Percentiles rank a stretch among this genome's conserved stretches.
Conservation (phyloP, 345 rosid genomes). For the Eucalyptus caleyi region DNA sequence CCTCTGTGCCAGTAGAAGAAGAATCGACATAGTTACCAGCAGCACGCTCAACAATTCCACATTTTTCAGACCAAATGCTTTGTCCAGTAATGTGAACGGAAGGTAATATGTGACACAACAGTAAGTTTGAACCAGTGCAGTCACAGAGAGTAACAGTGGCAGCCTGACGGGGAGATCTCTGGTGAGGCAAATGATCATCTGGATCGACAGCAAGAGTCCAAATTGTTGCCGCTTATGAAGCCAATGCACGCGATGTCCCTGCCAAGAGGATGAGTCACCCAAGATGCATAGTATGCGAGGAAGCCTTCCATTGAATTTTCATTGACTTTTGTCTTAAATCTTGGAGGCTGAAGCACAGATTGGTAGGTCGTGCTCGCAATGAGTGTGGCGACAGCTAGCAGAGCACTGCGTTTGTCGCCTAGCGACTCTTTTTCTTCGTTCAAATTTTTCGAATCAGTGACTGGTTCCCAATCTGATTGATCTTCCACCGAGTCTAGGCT, state of each 20-base stretch:
- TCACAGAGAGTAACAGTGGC: not conserved
- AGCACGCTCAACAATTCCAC: not conserved
- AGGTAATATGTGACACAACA: not conserved
- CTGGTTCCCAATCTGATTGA: no score
- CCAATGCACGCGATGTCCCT: not conserved
- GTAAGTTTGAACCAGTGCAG: not conserved
- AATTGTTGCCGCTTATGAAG: not conserved
- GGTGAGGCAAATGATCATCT: not conserved
- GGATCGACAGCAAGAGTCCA: not conserved
- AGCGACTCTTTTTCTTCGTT: no score
- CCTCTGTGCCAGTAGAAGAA: not conserved
- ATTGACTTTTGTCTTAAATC: no score
- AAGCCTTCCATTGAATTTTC: no score
- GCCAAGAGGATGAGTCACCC: not conserved
- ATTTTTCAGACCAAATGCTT: not conserved
- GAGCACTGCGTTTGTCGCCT: no score
- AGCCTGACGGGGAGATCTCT: not conserved
- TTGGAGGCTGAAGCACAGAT: no score
- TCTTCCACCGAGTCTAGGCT: no score
- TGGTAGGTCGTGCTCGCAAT: no score
- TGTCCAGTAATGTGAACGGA: not conserved
- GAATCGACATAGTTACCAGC: not conserved
- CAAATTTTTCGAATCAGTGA: no score
- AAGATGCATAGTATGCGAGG: not conserved
- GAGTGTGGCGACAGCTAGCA: no score